phyloP scores from a whole-genome alignment of 148 eudicot genomes.

The Rhododendron vialii region DNA sequence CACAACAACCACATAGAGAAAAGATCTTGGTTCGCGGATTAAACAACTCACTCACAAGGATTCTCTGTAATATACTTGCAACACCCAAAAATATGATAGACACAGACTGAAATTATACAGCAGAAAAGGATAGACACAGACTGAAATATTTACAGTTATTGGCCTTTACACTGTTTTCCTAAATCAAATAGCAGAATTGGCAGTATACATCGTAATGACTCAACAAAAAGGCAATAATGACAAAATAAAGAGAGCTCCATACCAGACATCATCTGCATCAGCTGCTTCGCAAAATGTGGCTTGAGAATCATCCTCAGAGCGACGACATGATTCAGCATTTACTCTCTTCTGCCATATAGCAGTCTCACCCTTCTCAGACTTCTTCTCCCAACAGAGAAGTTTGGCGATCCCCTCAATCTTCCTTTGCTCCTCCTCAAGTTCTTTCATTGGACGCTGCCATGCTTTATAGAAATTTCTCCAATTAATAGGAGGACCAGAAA shows the following conservation, averaged over 20 bases:
- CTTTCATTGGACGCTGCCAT: constrained; percentile 87
- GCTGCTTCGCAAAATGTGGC: constrained; percentile 50
- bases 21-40: background rate
- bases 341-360: constrained; percentile 80
- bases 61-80: background rate
- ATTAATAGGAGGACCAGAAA: constrained; percentile 95
- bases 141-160: background rate
- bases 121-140: background rate
- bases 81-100: background rate
- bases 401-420: constrained; percentile 84
- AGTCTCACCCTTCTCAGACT: constrained; percentile 71
- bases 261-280: constrained; percentile 83
- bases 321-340: constrained; percentile 57
- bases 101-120: background rate
- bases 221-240: background rate
- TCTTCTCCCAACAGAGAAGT: constrained; percentile 92
- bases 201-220: background rate
- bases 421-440: constrained; percentile 73
- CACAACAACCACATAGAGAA: background rate
- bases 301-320: constrained; percentile 43
- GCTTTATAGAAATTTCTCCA: constrained; percentile 68
- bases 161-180: background rate
- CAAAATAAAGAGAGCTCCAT: constrained; percentile 16
- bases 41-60: background rate
- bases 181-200: background rate